Base-by-base conservation (phyloP, 768 basidiomycete genomes). In the Boletus fagicola region DNA sequence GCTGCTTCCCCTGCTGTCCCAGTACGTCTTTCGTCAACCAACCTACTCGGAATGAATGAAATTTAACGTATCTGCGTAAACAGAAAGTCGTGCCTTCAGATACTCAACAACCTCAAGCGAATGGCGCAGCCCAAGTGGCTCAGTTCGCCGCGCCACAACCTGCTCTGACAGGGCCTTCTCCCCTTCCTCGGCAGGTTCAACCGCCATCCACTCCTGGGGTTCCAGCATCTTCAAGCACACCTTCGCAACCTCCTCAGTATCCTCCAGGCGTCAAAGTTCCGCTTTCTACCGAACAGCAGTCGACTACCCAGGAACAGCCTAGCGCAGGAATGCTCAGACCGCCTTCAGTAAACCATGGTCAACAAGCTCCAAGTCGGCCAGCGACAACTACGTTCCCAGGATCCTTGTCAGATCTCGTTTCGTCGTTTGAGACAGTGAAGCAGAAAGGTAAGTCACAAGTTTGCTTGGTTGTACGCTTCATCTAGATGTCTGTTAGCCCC, bases 401-500 rank as follows among this genome's bases (percentile, higher is more conserved):
- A 54, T 92, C 87, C 28, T 70, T 99, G 68, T 92, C 92, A 12
- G 96, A 98, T 69, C 79, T 99, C 52, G 94, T 98, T 40, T 85
- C 89, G 22, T 94, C 92, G 40, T 98, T 98, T 68, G 96, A 98
- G 77, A 89, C 81, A 46, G 94, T 96, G 44, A 98, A 98, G 76
- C 94, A 96, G 78, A 94, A 97, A 72, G 94, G 95, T 94, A 60
- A 49, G 78, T 66, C n/a, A 8, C 46, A 26, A 35, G 56, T 16
- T 49, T 28, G 22, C 30, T 39, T 35, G 51, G 9, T 24, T 15
- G 30, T 44, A 15, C 30, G 22, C 22, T 33, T 54, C 16, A 36
- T 38, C 43, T 33, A 56, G 56, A 59, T 30, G 57, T 55, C 30
- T 39, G 31, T 58, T 58, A 87, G 86, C 87, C 64, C 83, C 88